Percentiles rank a stretch among this genome's conserved stretches.
Conservation (phyloP, 2,329 filamentous ascomycete genomes). For the Beauveria australis region DNA sequence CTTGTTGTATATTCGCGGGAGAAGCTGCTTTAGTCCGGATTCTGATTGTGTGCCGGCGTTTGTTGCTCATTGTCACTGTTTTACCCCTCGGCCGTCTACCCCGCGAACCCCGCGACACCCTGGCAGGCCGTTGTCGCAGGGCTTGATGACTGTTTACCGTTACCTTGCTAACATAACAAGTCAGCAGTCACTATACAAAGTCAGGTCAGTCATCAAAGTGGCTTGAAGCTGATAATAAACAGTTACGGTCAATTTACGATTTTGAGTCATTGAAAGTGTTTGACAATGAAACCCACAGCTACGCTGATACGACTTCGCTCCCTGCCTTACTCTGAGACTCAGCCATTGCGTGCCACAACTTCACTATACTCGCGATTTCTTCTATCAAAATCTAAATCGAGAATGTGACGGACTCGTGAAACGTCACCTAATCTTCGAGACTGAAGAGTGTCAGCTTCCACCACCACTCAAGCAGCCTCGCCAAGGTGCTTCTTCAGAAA, state of each 20-base stretch:
- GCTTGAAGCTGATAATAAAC: neutral
- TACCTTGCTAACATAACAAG: neutral
- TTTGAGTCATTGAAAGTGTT: neutral
- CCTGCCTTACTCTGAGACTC: neutral
- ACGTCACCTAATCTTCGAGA: too few species aligned
- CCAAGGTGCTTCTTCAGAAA: conserved; percentile 17
- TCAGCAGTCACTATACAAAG: neutral
- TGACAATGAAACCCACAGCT: neutral
- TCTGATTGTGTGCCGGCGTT: neutral
- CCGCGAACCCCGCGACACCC: conserved; percentile 4
- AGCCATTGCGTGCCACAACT: neutral
- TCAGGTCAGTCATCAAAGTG: too few species aligned
- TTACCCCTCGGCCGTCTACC: neutral
- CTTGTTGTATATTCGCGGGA: too few species aligned
- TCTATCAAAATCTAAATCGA: neutral
- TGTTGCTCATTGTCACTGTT: neutral
- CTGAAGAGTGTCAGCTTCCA: too few species aligned
- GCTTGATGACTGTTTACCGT: neutral
- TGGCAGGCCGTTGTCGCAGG: neutral
- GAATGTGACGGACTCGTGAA: too few species aligned
- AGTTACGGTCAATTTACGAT: neutral
- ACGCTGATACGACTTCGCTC: neutral
- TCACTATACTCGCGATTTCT: neutral
- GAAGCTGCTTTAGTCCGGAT: neutral
- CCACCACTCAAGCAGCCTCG: conserved; percentile 13